Conservation (phyloP, 208 protist genomes). For the Acanthamoeba polyphaga region DNA sequence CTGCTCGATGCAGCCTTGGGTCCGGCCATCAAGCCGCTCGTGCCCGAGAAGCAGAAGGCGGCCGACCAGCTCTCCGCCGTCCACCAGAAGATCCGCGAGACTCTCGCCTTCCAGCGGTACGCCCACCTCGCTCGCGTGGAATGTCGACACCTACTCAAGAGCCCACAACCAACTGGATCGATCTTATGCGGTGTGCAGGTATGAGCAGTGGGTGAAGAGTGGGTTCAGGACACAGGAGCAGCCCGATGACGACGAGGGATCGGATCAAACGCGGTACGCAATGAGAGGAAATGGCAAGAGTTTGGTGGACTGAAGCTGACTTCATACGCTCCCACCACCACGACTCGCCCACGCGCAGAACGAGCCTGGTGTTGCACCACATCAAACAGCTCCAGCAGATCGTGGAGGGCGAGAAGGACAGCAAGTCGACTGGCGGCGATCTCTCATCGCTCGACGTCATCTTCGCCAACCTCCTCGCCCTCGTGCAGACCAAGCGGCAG, state of each 20-base stretch:
- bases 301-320: background rate
- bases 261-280: slow-evolving; percentile 32
- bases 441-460: slow-evolving; percentile 4
- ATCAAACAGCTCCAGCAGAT: slow-evolving; percentile 74
- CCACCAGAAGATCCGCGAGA: slow-evolving; percentile 55
- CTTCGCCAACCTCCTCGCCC: slow-evolving; percentile 73
- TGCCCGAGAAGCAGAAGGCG: slow-evolving; percentile 51
- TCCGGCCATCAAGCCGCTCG: background rate
- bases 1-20: slow-evolving; percentile 43
- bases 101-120: slow-evolving; percentile 48
- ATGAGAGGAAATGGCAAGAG: background rate
- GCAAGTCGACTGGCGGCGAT: background rate
- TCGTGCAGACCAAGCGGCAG: slow-evolving; percentile 64
- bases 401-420: slow-evolving; percentile 19
- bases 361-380: slow-evolving; percentile 39
- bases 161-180: background rate
- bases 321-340: background rate
- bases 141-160: background rate
- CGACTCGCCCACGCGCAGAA: background rate
- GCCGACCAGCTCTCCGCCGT: slow-evolving; percentile 52
- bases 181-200: background rate
- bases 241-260: background rate
- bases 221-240: background rate
- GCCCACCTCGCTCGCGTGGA: background rate
- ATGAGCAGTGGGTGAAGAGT: slow-evolving; percentile 56